Evolutionary conservation across 352 stramenopile genomes (phyloP), one percentile per base, ranked within the genome.

Genomic region (Albugo candida): DNA sequence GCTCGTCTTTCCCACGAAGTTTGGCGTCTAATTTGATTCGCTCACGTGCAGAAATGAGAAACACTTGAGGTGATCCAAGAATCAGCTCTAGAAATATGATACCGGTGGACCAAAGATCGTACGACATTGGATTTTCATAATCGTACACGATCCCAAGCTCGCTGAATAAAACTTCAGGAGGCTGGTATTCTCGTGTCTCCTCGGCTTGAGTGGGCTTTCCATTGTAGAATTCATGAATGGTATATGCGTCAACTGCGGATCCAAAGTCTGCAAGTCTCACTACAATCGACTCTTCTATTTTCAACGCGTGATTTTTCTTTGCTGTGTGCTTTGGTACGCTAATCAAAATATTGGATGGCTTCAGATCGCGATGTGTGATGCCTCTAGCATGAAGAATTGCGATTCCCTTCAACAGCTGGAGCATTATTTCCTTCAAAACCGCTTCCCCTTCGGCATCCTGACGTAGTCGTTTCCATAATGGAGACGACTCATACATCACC

Each of bases 11-110:
- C 13, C 54, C n/a, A 31, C 63, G 65, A 31, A 97, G 67, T 43
- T 82, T 71, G 11, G 78, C 69, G 16, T 94, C 92, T 19, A 97
- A 51, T 36, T 97, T 78, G 13, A 82, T 84, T n/a, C 73, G 80
- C 31, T 89, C 95, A 34, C 93, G 67, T 12, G 73, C 56, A 4
- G 72, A 81, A 41, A 88, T 84, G 41, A 69, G 54, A 55, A 89
- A 89, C 14, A 89, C 73, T 59, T 84, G 73, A 0, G 92, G 88
- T 2, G 92, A 96, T 1, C 93, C 93, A 2, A 98, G 58, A 13
- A 97, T 56, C 49, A 98, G 65, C 60, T 98, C 93, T n/a, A 97
- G 61, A 19, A 95, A 92, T 21, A 97, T 70, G 47, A 98, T 84
- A 2, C 92, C 93, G 4, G 97, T 77, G n/a, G 79, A 92, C 83